phyloP scores from a whole-genome alignment of 768 basidiomycete species.

The Agaricus bisporus region DNA sequence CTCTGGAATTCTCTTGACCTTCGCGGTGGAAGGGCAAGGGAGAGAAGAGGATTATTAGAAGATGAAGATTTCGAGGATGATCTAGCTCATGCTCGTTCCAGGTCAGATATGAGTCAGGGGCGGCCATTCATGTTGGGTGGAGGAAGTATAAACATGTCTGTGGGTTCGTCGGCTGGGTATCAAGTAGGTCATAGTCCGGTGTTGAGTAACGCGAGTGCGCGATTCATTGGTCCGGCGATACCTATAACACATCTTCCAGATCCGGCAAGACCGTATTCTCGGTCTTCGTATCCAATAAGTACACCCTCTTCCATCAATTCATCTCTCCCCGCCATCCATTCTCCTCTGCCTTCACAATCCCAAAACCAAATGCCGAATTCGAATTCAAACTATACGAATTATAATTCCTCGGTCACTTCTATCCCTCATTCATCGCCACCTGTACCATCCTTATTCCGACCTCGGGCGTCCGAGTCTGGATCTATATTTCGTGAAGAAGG shows the following conservation, averaged over 20 bases:
- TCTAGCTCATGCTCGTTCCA: not conserved
- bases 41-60: constrained; percentile 11
- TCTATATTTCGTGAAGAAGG: constrained; percentile 41
- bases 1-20: not conserved
- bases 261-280: too few species aligned
- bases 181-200: not conserved
- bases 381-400: too few species aligned
- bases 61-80: constrained; percentile 15
- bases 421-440: constrained; percentile 17
- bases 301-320: too few species aligned
- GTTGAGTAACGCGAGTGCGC: not conserved
- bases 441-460: constrained; percentile 30
- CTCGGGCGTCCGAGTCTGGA: constrained; percentile 35
- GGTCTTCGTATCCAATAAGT: too few species aligned
- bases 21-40: constrained; percentile 1
- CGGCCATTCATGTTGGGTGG: not conserved
- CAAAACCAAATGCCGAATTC: too few species aligned
- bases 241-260: too few species aligned
- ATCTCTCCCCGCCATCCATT: too few species aligned
- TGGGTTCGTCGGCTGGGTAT: not conserved
- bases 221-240: not conserved
- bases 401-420: too few species aligned
- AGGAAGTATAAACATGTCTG: constrained; percentile 5
- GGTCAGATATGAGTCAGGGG: not conserved
- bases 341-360: too few species aligned